Percentiles rank a stretch among this genome's conserved stretches.
These are phyloP conservation scores for Dendrostoma leiphaemia DNA, from an alignment of 2,329 filamentous ascomycete species.

Conservation along the genomic window DNA sequence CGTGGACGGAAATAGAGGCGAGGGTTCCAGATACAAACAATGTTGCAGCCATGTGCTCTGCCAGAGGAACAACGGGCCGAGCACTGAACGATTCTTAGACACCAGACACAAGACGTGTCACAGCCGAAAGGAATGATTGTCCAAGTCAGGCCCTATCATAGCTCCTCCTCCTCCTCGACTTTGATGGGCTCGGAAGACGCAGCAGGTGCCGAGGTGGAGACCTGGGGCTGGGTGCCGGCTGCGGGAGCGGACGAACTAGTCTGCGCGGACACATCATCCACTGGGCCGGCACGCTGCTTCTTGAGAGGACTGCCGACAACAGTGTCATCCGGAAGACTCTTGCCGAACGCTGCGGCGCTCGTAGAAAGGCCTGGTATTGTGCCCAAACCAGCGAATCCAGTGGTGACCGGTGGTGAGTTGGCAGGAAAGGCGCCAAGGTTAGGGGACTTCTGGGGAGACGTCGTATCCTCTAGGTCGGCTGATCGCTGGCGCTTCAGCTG, in stretches of 20 bases:
- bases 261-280: constrained; percentile 36
- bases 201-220: constrained; percentile 12
- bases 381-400: constrained; percentile 10
- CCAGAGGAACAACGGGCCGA: background rate
- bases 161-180: constrained; percentile 18
- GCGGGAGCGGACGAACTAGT: constrained; percentile 1
- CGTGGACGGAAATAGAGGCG: background rate
- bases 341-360: constrained; percentile 35
- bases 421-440: constrained; percentile 38
- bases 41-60: too few species aligned
- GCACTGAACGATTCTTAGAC: background rate
- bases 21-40: too few species aligned
- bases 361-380: constrained; percentile 10
- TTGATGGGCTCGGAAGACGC: background rate
- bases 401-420: constrained; percentile 40
- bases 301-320: constrained; percentile 70
- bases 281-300: constrained; percentile 66
- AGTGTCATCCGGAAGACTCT: constrained; percentile 44
- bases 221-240: background rate
- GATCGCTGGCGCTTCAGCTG: constrained; percentile 82
- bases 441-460: constrained; percentile 43
- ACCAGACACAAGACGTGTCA: background rate
- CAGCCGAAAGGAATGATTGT: constrained; percentile 14
- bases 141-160: constrained; percentile 24
- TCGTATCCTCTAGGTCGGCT: constrained; percentile 59